Conservation (phyloP, 257 asterid species). For the Rauvolfia tetraphylla region DNA sequence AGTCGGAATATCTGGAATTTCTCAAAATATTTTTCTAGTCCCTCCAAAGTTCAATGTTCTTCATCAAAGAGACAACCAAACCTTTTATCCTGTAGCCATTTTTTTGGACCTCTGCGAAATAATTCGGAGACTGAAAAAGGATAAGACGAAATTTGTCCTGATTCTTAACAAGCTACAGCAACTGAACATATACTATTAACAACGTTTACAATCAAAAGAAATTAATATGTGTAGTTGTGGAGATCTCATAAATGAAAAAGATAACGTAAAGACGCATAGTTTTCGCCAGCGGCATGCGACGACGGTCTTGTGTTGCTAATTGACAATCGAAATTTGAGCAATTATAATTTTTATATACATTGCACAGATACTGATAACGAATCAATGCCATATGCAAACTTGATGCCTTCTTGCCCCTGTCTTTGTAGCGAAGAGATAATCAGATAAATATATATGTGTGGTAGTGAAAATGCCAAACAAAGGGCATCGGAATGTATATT, state of each 20-base stretch:
- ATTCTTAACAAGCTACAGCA: no score
- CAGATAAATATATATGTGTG: neutral
- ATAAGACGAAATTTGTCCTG: neutral
- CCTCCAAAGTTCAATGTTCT: conserved; percentile 36
- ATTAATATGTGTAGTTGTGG: neutral
- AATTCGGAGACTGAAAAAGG: neutral
- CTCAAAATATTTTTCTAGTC: conserved; percentile 30
- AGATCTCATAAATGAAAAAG: neutral
- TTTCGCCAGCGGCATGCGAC: no score
- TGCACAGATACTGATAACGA: conserved; percentile 4
- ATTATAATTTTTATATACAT: neutral
- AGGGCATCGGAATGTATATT: neutral
- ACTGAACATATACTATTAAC: no score
- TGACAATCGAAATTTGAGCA: neutral
- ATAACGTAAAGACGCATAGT: no score
- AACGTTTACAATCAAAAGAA: neutral
- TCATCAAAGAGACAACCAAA: conserved; percentile 32
- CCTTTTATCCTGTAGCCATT: conserved; percentile 11
- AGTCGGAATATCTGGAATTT: no score
- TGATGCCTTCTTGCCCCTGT: conserved; percentile 10
- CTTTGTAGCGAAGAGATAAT: neutral
- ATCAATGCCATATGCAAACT: neutral
- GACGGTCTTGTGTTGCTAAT: no score
- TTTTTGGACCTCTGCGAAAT: neutral
- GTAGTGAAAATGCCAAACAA: neutral